phyloP scores from a whole-genome alignment of 1,139 yeast species.

The Pichia sp. region DNA sequence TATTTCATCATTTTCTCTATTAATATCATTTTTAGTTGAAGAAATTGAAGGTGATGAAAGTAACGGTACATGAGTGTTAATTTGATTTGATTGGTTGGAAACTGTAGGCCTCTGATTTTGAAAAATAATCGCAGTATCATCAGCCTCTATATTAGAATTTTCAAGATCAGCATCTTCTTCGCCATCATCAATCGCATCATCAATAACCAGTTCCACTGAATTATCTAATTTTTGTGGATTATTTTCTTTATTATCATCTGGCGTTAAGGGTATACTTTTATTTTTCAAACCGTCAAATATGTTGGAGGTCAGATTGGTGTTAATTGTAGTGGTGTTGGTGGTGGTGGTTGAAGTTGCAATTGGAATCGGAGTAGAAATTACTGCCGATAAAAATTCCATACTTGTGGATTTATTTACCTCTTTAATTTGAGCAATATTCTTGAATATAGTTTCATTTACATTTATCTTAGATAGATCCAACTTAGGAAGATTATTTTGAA shows the following conservation, averaged over 20 bases:
- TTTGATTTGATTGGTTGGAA: neutral
- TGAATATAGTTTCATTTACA: neutral
- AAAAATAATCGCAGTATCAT: neutral
- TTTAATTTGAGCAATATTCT: neutral
- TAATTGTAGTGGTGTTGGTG: too few species aligned
- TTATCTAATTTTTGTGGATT: too few species aligned
- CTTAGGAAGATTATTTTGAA: constrained; percentile 1
- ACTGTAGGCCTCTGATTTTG: neutral
- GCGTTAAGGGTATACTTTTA: too few species aligned
- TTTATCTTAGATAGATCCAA: neutral
- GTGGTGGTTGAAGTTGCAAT: constrained; percentile 1
- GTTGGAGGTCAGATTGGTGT: too few species aligned
- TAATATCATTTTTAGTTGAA: neutral
- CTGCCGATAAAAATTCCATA: neutral
- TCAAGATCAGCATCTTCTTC: neutral
- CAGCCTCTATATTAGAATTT: neutral
- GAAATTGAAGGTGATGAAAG: neutral
- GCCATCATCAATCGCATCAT: neutral
- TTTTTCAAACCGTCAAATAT: too few species aligned
- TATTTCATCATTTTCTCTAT: neutral
- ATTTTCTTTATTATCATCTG: too few species aligned
- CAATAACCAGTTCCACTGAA: neutral
- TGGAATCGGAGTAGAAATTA: neutral
- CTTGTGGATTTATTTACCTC: too few species aligned
- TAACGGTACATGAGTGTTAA: neutral